Evolutionary conservation across 148 eudicot species (phyloP), one percentile per base, ranked within the genome.

Genomic region (Nyssa sinensis): DNA sequence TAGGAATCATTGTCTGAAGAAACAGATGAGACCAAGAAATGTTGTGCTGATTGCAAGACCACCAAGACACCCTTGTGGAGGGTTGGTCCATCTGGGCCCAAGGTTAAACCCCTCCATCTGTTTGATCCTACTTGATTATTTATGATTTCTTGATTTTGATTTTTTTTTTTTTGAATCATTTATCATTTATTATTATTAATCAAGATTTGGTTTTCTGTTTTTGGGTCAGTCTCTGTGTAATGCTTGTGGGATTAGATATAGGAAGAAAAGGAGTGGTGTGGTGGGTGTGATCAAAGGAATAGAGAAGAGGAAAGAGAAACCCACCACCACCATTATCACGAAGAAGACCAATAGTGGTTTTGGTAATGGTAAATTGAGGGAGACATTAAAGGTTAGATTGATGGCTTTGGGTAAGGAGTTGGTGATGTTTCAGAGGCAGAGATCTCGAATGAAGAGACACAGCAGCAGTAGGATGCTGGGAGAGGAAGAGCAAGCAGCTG

Each of bases 61-160:
- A 80, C 79, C 11, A 74, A 66, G 69, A 90, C 94, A 5, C 94
- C 94, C 64, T 62, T 88, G 30, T 90, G 94, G 94, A 88, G 94
- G 67, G 75, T 57, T 12, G 94, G 94, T 34, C 94, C 94, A 66
- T 62, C 77, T 71, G 94, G 94, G 64, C 94, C 91, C 59, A 84
- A 88, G 86, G 94, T 90, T 23, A 57, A n/a, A 4, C 65, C 3
- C 25, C 7, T 11, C 33, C 33, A 62, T 6, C 11, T 33, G 44
- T 39, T 39, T 67, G 3, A 41, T 67, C 10, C 2, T 41, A 39
- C 55, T 16, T 28, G 23, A 33, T 41, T n/a, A 2, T 47, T 23
- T 7, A 0, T 47, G 32, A 35, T 39, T 44, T n/a, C n/a, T 44
- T 44, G 16, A 37, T 44, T n/a, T 2, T 14, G 51, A 13, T 44